These are phyloP conservation scores for Neocatenulostroma microsporum DNA, from an alignment of 2,329 filamentous ascomycete species.

Conservation along the genomic window DNA sequence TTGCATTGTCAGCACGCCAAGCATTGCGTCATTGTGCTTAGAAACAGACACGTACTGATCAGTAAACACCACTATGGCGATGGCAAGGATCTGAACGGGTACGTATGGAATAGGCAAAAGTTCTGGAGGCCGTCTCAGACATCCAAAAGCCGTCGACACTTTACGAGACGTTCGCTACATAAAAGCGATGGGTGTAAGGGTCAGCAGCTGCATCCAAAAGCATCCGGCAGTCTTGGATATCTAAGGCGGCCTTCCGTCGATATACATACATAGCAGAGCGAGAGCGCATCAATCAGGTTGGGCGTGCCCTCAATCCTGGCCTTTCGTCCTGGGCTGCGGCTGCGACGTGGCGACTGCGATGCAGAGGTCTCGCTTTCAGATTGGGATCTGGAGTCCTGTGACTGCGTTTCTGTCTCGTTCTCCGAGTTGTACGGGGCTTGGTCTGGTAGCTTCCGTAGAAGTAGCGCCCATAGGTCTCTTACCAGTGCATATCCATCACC, in stretches of 20 bases:
- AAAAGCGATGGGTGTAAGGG: too few species aligned
- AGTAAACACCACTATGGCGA: too few species aligned
- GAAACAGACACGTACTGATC: too few species aligned
- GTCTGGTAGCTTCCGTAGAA: constrained; percentile 52
- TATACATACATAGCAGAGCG: constrained; percentile 70
- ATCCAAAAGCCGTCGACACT: too few species aligned
- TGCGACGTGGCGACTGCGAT: constrained; percentile 26
- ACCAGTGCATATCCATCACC: constrained; percentile 47
- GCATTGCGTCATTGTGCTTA: too few species aligned
- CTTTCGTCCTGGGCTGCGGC: constrained; percentile 43
- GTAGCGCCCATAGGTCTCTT: constrained; percentile 76
- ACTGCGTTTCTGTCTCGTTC: constrained; percentile 29
- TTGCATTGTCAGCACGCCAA: too few species aligned
- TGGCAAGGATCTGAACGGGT: too few species aligned
- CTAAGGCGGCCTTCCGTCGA: constrained; percentile 6
- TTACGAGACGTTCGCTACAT: too few species aligned
- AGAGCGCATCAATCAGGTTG: constrained; percentile 64
- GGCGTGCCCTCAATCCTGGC: constrained; percentile 46
- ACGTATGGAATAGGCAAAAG: too few species aligned
- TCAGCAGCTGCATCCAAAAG: too few species aligned
- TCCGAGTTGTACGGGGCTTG: constrained; percentile 29
- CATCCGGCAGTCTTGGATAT: background rate
- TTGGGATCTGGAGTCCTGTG: constrained; percentile 54
- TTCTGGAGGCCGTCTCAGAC: too few species aligned
- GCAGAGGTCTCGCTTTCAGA: constrained; percentile 39